phyloP scores from a whole-genome alignment of 331 rosid genomes.

The Pyracantha coccinea region DNA sequence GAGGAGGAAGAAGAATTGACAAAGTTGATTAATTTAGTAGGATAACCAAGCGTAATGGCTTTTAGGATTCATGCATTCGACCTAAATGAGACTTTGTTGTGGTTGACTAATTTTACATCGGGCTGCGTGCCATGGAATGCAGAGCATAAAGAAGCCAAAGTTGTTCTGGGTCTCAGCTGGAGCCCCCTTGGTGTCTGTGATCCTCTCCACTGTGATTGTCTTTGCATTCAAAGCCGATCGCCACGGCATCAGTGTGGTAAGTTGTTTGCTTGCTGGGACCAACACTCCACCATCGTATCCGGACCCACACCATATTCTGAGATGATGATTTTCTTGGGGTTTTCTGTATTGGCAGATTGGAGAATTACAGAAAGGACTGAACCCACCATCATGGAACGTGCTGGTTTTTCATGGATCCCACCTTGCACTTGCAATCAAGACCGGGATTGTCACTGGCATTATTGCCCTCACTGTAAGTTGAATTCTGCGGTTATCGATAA shows the following conservation, averaged over 20 bases:
- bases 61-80: too few relatives aligned
- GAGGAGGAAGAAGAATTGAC: neutral
- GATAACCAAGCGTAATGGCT: too few relatives aligned
- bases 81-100: rapidly evolving
- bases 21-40: neutral
- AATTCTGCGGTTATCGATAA: too few relatives aligned
- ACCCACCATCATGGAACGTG: constrained; percentile 69
- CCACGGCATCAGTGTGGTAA: constrained; percentile 69
- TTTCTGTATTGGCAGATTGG: constrained; percentile 52
- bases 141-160: constrained; percentile 59
- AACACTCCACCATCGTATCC: neutral
- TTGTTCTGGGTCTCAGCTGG: constrained; percentile 92
- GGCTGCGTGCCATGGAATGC: constrained; percentile 2
- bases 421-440: constrained; percentile 50
- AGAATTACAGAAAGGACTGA: constrained; percentile 58
- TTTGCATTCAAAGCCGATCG: constrained; percentile 48
- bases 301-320: neutral
- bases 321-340: neutral
- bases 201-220: constrained; percentile 53
- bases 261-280: neutral
- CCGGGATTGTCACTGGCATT: constrained; percentile 75
- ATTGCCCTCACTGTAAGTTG: constrained; percentile 75
- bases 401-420: constrained; percentile 40
- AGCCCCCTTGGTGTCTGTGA: constrained; percentile 74
- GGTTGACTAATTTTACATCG: neutral